Conservation (phyloP, 192 early-diverging fungal genomes). For the Funneliformis mosseae region DNA sequence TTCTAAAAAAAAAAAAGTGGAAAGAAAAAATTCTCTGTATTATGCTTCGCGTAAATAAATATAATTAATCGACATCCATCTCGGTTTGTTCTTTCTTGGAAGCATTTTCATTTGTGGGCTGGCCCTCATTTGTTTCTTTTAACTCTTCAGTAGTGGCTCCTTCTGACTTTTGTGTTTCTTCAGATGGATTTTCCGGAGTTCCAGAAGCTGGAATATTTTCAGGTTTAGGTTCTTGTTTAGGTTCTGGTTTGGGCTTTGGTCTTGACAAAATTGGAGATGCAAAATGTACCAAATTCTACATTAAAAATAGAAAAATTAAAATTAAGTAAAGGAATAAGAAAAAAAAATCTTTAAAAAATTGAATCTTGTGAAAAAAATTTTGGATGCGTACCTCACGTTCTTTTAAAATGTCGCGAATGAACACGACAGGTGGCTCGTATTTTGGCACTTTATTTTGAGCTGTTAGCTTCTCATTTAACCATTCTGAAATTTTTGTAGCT, state of each 20-base stretch:
- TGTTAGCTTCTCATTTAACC: slow-evolving; percentile 82
- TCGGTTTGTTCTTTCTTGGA: background rate
- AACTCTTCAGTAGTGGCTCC: background rate
- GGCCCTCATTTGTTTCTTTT: background rate
- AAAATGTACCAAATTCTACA: slow-evolving; percentile 57
- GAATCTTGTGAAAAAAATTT: background rate
- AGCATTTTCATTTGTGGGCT: background rate
- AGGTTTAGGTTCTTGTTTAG: slow-evolving; percentile 46
- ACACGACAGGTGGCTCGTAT: slow-evolving; percentile 73
- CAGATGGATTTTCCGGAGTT: background rate
- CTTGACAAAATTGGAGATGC: slow-evolving; percentile 82
- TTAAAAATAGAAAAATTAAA: background rate
- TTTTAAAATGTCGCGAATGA: slow-evolving; percentile 68
- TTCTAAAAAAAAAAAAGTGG: too few relatives aligned
- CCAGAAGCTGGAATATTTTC: slow-evolving; percentile 35
- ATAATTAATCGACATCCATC: background rate
- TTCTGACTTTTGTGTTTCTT: background rate
- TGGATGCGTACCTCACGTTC: slow-evolving; percentile 59
- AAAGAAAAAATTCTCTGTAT: too few relatives aligned
- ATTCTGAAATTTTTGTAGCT: slow-evolving; percentile 73
- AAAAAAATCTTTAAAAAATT: background rate
- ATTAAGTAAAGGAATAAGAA: background rate
- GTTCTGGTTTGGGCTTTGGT: slow-evolving; percentile 84
- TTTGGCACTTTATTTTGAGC: slow-evolving; percentile 77
- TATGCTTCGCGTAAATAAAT: background rate